Percentiles rank a stretch among this genome's conserved stretches.
Conservation (phyloP, 164 flowering plant genomes). For the Malania oleifera region DNA sequence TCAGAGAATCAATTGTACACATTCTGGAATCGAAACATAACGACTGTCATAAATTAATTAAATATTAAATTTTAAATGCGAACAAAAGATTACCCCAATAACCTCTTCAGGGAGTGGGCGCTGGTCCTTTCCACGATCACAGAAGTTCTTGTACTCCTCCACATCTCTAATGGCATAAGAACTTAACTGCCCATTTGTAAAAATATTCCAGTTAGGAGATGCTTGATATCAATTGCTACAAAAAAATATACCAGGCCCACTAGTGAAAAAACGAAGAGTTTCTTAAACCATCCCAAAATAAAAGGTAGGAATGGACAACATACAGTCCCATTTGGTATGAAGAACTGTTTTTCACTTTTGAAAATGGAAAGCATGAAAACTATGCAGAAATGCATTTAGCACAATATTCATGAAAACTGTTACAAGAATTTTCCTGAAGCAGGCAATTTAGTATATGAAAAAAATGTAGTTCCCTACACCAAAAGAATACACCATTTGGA, state of each 20-base stretch:
- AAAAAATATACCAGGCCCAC: background rate
- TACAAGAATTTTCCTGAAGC: background rate
- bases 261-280: background rate
- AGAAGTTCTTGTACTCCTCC: slow-evolving; percentile 94
- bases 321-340: background rate
- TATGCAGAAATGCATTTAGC: background rate
- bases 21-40: background rate
- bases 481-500: no score
- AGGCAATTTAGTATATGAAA: no score
- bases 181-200: slow-evolving; percentile 49
- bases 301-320: no score
- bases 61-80: background rate
- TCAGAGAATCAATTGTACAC: background rate
- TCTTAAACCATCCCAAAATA: background rate
- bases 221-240: background rate
- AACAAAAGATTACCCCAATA: slow-evolving; percentile 56
- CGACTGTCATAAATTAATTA: background rate
- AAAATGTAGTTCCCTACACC: no score
- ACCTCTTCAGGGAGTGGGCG: slow-evolving; percentile 95
- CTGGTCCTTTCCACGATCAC: slow-evolving; percentile 87
- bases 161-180: slow-evolving; percentile 86
- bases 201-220: background rate
- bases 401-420: background rate
- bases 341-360: background rate
- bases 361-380: background rate